Percentiles rank a stretch among this genome's conserved stretches.
phyloP scores from a whole-genome alignment of 2,329 filamentous ascomycete genomes.

The Fusarium liriodendri region DNA sequence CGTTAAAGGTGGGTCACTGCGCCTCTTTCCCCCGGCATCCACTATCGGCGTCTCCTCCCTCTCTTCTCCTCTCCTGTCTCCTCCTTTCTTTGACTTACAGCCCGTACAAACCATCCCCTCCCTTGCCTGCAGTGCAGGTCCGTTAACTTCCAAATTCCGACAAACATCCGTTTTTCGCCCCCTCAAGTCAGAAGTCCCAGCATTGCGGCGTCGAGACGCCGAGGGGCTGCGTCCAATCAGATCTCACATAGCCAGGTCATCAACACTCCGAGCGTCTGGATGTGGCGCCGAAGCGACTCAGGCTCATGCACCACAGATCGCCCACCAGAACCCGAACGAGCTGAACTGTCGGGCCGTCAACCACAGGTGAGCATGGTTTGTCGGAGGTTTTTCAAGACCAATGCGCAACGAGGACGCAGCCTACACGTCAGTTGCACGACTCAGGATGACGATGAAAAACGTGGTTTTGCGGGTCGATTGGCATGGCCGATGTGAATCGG shows the following conservation, averaged over 20 bases:
- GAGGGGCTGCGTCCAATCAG: conserved; percentile 17
- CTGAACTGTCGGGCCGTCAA: conserved; percentile 35
- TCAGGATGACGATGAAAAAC: conserved; percentile 26
- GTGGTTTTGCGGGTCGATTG: conserved; percentile 21
- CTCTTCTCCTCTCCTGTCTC: neutral
- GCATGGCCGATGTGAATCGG: conserved; percentile 1
- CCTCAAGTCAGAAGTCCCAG: conserved; percentile 3
- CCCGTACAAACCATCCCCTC: neutral
- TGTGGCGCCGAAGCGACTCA: conserved; percentile 23
- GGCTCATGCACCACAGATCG: conserved; percentile 26
- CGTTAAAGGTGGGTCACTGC: conserved; percentile 28
- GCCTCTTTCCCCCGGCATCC: conserved; percentile 23
- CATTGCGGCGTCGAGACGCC: neutral
- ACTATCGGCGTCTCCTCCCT: conserved; percentile 19
- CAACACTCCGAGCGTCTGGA: conserved; percentile 1
- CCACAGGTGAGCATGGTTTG: neutral
- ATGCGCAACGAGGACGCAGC: conserved; percentile 5
- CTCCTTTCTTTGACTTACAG: neutral
- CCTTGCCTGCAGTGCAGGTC: conserved; percentile 6
- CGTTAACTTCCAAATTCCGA: conserved; percentile 19
- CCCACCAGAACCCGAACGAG: conserved; percentile 24
- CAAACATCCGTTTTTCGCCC: conserved; percentile 15
- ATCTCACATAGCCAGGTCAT: conserved; percentile 22
- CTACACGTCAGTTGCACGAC: conserved; percentile 31
- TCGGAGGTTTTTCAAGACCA: conserved; percentile 9